Evolutionary conservation across 257 asterid genomes (phyloP).

Genomic region (Salvia rosmarinus): DNA sequence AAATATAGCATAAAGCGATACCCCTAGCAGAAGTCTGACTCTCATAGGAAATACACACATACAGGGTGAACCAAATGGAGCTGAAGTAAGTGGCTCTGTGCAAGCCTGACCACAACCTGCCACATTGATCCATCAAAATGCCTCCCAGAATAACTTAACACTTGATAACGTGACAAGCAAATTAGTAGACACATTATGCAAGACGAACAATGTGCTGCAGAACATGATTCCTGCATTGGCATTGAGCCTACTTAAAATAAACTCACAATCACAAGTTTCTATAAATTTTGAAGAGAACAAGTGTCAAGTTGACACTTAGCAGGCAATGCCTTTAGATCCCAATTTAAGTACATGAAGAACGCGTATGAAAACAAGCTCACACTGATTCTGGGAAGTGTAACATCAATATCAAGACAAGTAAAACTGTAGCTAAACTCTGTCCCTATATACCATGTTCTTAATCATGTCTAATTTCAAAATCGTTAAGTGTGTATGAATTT

Average conservation of each 20-base stretch:
- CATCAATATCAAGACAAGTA: neutral
- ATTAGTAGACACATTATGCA: constrained; percentile 6
- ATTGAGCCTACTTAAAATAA: neutral
- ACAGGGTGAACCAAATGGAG: constrained; percentile 86
- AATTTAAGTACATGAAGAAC: constrained; percentile 7
- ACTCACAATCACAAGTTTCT: neutral
- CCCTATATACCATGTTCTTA: neutral
- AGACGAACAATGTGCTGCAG: neutral
- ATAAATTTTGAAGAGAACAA: constrained; percentile 19
- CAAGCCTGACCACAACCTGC: constrained; percentile 93
- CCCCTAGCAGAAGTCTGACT: constrained; percentile 85
- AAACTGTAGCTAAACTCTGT: neutral
- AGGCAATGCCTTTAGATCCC: constrained; percentile 4
- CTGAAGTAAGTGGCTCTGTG: constrained; percentile 80
- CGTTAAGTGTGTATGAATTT: constrained; percentile 5
- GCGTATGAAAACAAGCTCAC: constrained; percentile 13
- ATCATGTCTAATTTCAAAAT: neutral
- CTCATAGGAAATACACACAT: constrained; percentile 94
- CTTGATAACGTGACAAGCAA: neutral
- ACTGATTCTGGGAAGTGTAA: constrained; percentile 9
- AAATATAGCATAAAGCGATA: constrained; percentile 72
- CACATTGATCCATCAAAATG: constrained; percentile 33
- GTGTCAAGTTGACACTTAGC: constrained; percentile 11
- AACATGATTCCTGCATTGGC: constrained; percentile 1
- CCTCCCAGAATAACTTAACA: constrained; percentile 23